Conservation (phyloP, 768 basidiomycete species). For the Mycena metata region DNA sequence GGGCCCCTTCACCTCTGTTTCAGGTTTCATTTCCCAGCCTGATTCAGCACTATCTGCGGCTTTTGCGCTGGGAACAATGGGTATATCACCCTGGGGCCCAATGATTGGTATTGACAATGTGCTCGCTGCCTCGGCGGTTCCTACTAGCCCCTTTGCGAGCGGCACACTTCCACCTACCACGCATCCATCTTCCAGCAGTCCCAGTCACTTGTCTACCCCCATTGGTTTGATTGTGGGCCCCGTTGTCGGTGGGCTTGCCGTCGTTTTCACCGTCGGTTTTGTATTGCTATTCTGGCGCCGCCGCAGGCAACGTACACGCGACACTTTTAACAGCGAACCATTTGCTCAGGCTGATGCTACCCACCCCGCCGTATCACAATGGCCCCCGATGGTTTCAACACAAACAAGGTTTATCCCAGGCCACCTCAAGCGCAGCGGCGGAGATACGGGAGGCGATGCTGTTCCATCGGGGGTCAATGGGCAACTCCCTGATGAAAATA, state of each 20-base stretch:
- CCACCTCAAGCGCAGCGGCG: no score
- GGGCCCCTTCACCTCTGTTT: background rate
- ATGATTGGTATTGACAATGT: background rate
- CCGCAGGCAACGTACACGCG: background rate
- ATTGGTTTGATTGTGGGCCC: background rate
- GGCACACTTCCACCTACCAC: background rate
- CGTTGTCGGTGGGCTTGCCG: background rate
- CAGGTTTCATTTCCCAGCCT: background rate
- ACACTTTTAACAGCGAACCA: background rate
- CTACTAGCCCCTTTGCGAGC: background rate
- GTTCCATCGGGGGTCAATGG: no score
- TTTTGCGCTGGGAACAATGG: background rate
- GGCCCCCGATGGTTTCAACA: no score
- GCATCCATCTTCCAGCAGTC: no score
- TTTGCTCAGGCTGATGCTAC: no score
- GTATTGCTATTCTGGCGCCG: slow-evolving; percentile 17
- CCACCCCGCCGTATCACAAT: no score
- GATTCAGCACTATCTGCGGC: slow-evolving; percentile 7
- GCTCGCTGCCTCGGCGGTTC: slow-evolving; percentile 18
- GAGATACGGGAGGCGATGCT: no score
- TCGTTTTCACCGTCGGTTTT: background rate
- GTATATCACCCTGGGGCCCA: slow-evolving; percentile 10
- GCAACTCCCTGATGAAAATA: no score
- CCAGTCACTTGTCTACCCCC: no score
- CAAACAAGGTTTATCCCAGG: no score